Base-by-base conservation (phyloP, 148 eudicot species). In the Nepenthes gracilis region DNA sequence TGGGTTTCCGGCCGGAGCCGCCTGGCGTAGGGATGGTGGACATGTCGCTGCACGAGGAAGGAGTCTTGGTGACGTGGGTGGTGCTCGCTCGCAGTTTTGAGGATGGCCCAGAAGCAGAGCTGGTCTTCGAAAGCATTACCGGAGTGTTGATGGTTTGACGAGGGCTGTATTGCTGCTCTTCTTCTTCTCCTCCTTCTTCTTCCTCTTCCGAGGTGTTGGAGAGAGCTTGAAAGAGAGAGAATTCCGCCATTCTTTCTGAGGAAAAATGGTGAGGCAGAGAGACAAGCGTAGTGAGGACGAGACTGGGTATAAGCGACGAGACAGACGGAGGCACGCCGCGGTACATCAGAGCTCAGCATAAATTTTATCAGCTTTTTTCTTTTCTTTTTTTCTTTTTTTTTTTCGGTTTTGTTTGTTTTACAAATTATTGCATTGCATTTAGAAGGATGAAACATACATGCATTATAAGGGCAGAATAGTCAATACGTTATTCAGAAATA, bases 191-290 rank as follows among this genome's bases (percentile, higher is more conserved):
- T 1, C 36, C 57, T 9, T 63, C 58, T 0, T 54, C 67, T 49
- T 49, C 53, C 5, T 64, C 67, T 23, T 38, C 49, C 3, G 67
- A 53, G 34, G 51, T 33, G 59, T 32, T 7, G 5, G 48, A 45
- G 8, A 57, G 57, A 1, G 47, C 33, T 7, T 53, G 59, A 54
- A 12, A 47, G 35, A 40, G 45, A 9, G 59, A 37, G 67, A 64
- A 64, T 6, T 64, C 67, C 5, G 67, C 59, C 67, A 64, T 64
- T 34, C 36, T 2, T 6, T 52, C 5, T 52, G 45, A 40, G 45
- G 45, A 40, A 8, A 40, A 40, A 40, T 2, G 14, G 33, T 40
- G 8, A 40, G 4, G 45, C 45, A 40, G 1, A 40, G 45, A 40
- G 45, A 40, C 6, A 40, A 8, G 8, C 6, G 8, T 4, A 40